Percentiles rank a stretch among this genome's conserved stretches.
phyloP scores from a whole-genome alignment of 169 alveolate species.

The Eimeria sp. region DNA sequence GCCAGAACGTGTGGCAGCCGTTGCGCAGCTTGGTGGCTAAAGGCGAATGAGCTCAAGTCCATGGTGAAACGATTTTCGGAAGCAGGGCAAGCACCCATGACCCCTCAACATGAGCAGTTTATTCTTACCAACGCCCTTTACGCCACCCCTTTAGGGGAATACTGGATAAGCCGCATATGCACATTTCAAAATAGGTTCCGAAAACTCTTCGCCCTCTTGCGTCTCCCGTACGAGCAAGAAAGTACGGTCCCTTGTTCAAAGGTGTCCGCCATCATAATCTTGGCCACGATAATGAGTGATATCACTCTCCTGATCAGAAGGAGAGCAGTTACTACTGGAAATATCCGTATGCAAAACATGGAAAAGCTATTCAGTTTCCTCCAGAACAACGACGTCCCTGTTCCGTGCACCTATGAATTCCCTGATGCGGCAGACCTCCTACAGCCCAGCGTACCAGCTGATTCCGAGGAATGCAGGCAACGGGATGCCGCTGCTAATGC shows the following conservation, averaged over 20 bases:
- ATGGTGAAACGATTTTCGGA: slow-evolving; percentile 46
- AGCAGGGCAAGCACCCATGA: slow-evolving; percentile 18
- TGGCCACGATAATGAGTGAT: slow-evolving; percentile 64
- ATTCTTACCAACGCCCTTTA: neutral
- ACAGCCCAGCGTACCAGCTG: neutral
- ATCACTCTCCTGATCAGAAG: slow-evolving; percentile 49
- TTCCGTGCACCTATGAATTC: slow-evolving; percentile 34
- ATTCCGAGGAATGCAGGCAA: slow-evolving; percentile 25
- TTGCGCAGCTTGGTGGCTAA: slow-evolving; percentile 74
- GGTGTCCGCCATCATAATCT: slow-evolving; percentile 50
- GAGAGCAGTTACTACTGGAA: slow-evolving; percentile 35
- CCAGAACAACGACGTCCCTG: slow-evolving; percentile 28
- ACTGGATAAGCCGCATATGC: slow-evolving; percentile 57
- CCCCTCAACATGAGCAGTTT: slow-evolving; percentile 28
- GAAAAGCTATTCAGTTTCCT: slow-evolving; percentile 42
- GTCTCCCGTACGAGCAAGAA: slow-evolving; percentile 64
- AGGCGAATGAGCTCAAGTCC: slow-evolving; percentile 50
- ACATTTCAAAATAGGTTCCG: slow-evolving; percentile 30
- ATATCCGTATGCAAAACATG: neutral
- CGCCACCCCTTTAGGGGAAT: neutral
- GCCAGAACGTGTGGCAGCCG: neutral
- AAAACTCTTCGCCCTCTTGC: slow-evolving; percentile 39
- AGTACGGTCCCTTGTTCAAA: slow-evolving; percentile 32
- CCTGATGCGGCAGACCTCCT: slow-evolving; percentile 42
- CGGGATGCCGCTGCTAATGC: slow-evolving; percentile 1